A percentile compares a stretch with the other conserved stretches of the same genome.
Conservation (phyloP, 495 filamentous ascomycete species). For the Staphylotrichum tortipilum region DNA sequence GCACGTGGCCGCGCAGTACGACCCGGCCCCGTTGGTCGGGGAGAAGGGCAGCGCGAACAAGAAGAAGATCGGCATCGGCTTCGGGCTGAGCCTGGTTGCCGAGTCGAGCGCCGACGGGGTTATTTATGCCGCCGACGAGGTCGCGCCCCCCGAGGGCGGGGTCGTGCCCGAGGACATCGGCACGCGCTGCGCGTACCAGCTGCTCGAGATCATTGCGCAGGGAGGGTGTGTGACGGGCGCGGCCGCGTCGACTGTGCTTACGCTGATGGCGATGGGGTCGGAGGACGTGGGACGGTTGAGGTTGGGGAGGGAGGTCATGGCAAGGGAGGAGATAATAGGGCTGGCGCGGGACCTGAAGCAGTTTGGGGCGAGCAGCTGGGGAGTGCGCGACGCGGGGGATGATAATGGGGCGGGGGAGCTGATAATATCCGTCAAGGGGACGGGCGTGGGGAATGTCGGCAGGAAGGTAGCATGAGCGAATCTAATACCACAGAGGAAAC, state of each 20-base stretch:
- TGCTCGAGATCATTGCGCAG: constrained; percentile 71
- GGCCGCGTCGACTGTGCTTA: constrained; percentile 62
- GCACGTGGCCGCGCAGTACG: constrained; percentile 60
- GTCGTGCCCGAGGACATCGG: constrained; percentile 84
- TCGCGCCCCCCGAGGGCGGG: constrained; percentile 71
- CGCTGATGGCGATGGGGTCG: constrained; percentile 91
- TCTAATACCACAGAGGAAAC: too few relatives aligned
- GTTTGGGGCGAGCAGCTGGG: constrained; percentile 84
- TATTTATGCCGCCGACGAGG: constrained; percentile 78
- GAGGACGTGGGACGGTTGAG: constrained; percentile 51
- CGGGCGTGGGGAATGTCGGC: constrained; percentile 91
- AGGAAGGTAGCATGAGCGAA: constrained; percentile 72
- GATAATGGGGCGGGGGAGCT: constrained; percentile 62
- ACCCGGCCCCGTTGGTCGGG: constrained; percentile 62
- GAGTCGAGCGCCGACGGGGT: constrained; percentile 75
- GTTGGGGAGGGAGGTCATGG: constrained; percentile 68
- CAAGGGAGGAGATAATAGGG: constrained; percentile 66
- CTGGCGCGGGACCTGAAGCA: constrained; percentile 73
- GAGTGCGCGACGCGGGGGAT: constrained; percentile 50
- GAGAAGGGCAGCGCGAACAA: constrained; percentile 48
- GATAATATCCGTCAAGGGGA: constrained; percentile 84
- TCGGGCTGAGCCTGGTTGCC: constrained; percentile 81
- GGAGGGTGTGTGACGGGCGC: constrained; percentile 72
- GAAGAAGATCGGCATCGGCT: constrained; percentile 60
- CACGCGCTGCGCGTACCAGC: constrained; percentile 74